Percentiles rank a stretch among this genome's conserved stretches.
phyloP scores from a whole-genome alignment of 164 flowering plant species.

The Stephania yunnanensis region DNA sequence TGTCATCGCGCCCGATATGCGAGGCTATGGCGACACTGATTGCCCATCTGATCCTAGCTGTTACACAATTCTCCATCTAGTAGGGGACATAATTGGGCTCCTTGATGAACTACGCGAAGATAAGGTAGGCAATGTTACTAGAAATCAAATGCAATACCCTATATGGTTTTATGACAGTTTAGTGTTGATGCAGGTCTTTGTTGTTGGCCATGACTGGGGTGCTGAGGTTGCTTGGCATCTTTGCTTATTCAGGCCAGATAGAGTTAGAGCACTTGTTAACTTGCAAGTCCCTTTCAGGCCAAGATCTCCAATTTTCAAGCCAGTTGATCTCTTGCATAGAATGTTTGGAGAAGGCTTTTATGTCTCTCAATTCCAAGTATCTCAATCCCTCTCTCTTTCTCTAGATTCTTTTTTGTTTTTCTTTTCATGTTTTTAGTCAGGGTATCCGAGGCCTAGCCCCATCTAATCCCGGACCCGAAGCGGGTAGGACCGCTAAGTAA shows the following conservation, averaged over 20 bases:
- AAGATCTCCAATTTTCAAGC: constrained; percentile 17
- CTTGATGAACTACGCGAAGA: constrained; percentile 12
- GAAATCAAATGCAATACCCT: no score
- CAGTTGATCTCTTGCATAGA: constrained; percentile 12
- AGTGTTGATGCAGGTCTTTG: constrained; percentile 27
- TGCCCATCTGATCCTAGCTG: constrained; percentile 27
- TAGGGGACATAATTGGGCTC: constrained; percentile 16
- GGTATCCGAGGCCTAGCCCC: no score
- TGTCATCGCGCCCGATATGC: constrained; percentile 46
- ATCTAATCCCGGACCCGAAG: no score
- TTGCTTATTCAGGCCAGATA: constrained; percentile 44
- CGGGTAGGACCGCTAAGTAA: no score
- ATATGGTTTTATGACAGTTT: neutral
- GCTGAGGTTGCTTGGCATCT: constrained; percentile 42
- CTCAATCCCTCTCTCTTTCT: constrained; percentile 1
- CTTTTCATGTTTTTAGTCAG: neutral
- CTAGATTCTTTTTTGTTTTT: neutral
- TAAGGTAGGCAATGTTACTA: neutral
- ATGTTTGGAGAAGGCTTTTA: constrained; percentile 39
- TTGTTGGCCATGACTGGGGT: constrained; percentile 60
- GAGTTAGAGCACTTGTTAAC: constrained; percentile 38
- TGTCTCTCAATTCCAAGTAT: constrained; percentile 46
- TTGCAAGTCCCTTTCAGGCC: constrained; percentile 30
- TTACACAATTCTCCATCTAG: constrained; percentile 34
- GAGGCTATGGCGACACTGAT: constrained; percentile 51